Conservation (phyloP, 345 rosid species). For the Psidium friedrichsthalianum region DNA sequence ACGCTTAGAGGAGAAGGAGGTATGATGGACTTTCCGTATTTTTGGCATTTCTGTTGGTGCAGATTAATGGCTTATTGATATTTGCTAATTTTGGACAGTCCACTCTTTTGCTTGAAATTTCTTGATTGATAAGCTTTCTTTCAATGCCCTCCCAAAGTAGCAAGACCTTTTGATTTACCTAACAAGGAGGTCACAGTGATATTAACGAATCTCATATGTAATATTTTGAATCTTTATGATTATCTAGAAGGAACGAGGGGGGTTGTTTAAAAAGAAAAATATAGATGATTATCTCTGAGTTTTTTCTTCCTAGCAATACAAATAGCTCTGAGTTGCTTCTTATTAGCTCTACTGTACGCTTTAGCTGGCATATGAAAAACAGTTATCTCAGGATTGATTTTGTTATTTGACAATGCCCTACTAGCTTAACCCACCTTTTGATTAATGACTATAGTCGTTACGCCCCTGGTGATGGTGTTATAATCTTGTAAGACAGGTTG, state of each 20-base stretch:
- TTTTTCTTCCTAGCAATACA: not conserved
- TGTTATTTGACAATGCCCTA: not conserved
- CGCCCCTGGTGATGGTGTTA: not conserved
- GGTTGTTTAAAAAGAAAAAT: not conserved
- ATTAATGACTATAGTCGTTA: not conserved
- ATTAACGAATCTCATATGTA: not conserved
- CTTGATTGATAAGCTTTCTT: not conserved
- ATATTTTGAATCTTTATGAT: not conserved
- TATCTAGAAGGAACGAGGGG: not conserved
- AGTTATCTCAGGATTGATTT: not conserved
- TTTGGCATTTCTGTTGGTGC: not conserved
- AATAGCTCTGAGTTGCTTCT: not conserved
- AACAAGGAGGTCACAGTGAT: not conserved
- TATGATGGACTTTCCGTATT: conserved; percentile 3
- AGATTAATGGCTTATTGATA: not conserved
- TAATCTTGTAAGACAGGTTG: not conserved
- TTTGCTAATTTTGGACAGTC: not conserved
- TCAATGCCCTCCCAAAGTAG: not conserved
- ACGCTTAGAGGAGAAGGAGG: conserved; percentile 97
- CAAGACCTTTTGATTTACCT: not conserved
- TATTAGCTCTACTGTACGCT: not conserved
- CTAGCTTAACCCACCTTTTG: not conserved
- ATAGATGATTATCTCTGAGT: not conserved
- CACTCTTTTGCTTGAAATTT: not conserved
- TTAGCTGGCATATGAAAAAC: not conserved